These are phyloP conservation scores for Graphiopsis chlorocephala DNA, from an alignment of 2,329 filamentous ascomycete genomes.

Conservation along the genomic window DNA sequence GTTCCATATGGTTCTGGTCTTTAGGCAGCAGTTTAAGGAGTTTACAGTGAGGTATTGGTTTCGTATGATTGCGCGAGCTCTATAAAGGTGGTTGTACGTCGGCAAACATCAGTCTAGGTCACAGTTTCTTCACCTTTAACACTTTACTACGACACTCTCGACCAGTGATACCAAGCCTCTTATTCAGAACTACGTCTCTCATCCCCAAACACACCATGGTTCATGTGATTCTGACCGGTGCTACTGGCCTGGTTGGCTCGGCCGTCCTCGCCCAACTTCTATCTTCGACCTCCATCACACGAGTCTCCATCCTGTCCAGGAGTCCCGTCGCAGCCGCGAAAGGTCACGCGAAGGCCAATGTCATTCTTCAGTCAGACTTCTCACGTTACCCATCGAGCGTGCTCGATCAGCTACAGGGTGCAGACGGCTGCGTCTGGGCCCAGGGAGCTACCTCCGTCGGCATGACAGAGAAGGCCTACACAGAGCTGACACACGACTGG, in stretches of 20 bases:
- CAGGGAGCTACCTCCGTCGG: constrained; percentile 55
- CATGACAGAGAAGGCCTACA: constrained; percentile 46
- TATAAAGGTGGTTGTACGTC: neutral
- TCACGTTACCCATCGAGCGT: constrained; percentile 56
- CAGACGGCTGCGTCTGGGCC: constrained; percentile 71
- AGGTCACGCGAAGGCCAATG: constrained; percentile 58
- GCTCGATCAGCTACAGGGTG: constrained; percentile 60
- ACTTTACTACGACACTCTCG: neutral
- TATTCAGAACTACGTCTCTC: neutral
- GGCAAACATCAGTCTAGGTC: neutral
- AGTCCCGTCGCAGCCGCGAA: constrained; percentile 63
- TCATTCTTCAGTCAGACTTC: constrained; percentile 69
- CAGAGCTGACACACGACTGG: constrained; percentile 66
- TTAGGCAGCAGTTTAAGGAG: neutral
- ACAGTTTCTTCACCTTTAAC: neutral
- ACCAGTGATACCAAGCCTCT: neutral
- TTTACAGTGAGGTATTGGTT: neutral
- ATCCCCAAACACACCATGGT: constrained; percentile 18
- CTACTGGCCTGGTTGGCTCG: constrained; percentile 43
- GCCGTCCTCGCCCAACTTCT: constrained; percentile 40
- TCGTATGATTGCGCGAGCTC: neutral
- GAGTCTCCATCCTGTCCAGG: constrained; percentile 66
- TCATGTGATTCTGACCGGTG: constrained; percentile 46
- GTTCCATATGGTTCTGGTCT: neutral
- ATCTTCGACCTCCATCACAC: constrained; percentile 50